Conservation (phyloP, 2,329 filamentous ascomycete species). For the Boeremia lycopersici region DNA sequence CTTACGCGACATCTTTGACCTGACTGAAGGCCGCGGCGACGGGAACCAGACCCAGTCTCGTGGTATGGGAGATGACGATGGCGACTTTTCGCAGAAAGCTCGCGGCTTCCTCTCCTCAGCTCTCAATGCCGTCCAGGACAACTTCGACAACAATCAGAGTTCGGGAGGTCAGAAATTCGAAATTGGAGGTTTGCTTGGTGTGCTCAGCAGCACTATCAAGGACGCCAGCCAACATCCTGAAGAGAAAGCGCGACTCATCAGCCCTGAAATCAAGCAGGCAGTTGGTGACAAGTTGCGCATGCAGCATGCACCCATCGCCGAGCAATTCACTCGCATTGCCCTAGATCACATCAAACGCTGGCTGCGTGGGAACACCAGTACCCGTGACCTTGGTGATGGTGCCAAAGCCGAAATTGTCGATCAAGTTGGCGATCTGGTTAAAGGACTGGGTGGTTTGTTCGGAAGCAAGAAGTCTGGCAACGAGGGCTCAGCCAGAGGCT, state of each 20-base stretch:
- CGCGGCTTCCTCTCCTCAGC: slow-evolving; percentile 35
- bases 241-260: slow-evolving; percentile 38
- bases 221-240: slow-evolving; percentile 37
- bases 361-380: slow-evolving; percentile 39
- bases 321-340: slow-evolving; percentile 38
- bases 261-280: slow-evolving; percentile 38
- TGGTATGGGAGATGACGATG: slow-evolving; percentile 8
- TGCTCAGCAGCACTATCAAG: slow-evolving; percentile 36
- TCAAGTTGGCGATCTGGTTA: slow-evolving; percentile 36
- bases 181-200: slow-evolving; percentile 34
- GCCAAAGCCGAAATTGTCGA: slow-evolving; percentile 39
- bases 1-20: slow-evolving; percentile 36
- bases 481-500: slow-evolving; percentile 26
- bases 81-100: slow-evolving; percentile 25
- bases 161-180: slow-evolving; percentile 25
- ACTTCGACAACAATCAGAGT: slow-evolving; percentile 25
- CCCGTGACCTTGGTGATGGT: slow-evolving; percentile 37
- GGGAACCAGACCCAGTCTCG: slow-evolving; percentile 21
- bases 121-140: slow-evolving; percentile 34
- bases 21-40: slow-evolving; percentile 28
- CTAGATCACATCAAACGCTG: slow-evolving; percentile 41
- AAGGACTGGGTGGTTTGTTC: slow-evolving; percentile 36
- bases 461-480: slow-evolving; percentile 27
- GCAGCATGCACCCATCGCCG: slow-evolving; percentile 36
- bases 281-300: slow-evolving; percentile 34